Base-by-base conservation (phyloP, 225 moss, liverwort and hornwort species). In the Neckera pumila region DNA sequence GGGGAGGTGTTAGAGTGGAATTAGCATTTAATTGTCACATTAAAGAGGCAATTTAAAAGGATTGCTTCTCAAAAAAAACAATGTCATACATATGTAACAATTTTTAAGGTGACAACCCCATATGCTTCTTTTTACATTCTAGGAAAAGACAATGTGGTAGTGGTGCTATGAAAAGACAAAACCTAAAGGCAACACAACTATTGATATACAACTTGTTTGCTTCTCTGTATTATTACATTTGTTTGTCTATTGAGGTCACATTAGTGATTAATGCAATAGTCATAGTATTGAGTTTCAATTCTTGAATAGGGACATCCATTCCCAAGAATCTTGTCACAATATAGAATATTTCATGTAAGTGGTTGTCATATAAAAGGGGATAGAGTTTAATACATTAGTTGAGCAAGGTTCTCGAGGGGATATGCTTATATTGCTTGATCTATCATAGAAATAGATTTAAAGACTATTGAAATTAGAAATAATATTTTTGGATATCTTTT, bases 81-180 rank as follows among this genome's bases (percentile, higher is more conserved):
- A 70, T 70, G 70, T 14, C 12, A 14, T 70, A 38, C 7, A 67
- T 1, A 1, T n/a, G 10, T 22, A 11, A 12, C 67, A 67, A 67
- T 67, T 4, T 7, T n/a, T 67, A 21, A 4, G 38, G 2, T 38
- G 38, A 38, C 4, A 67, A 1, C 1, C 3, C 22, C 12, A 67
- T n/a, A n/a, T 1, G 3, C 8, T 63, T 63, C 18, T 65, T 65
- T 3, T 6, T 34, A 17, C 17, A 34, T 64, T 34, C 0, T 9
- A 2, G 2, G 6, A 2, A 6, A 36, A 5, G 5, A 36, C 20
- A 66, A 11, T 0, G 2, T 36, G 17, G 20, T 19, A 66, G 10
- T 36, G 20, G 66, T 66, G 2, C 21, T 66, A 11, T 12, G 0
- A 67, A 21, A 67, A 67, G 22, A 63, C 31, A 63, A 63, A 33